phyloP scores from a whole-genome alignment of 2,329 filamentous ascomycete species.

The Blastomyces emzantsi region DNA sequence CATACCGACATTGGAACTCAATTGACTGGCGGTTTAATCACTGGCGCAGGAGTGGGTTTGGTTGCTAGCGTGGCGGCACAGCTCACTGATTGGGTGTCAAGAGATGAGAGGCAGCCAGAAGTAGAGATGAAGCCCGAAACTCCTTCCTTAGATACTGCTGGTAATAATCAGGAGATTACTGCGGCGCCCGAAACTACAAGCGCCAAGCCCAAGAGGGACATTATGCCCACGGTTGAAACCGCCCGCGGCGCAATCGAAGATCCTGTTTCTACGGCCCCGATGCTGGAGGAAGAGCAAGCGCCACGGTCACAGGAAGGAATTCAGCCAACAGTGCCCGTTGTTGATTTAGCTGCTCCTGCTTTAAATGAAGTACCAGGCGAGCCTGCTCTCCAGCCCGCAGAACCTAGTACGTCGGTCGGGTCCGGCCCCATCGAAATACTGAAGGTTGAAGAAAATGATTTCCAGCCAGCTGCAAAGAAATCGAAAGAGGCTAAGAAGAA shows the following conservation, averaged over 20 bases:
- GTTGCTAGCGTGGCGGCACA: not conserved
- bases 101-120: not conserved
- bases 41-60: constrained; percentile 5
- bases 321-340: constrained; percentile 7
- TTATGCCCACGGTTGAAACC: not conserved
- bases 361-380: constrained; percentile 8
- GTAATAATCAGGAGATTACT: not conserved
- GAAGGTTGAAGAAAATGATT: constrained; percentile 12
- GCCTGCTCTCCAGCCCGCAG: constrained; percentile 6
- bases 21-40: not conserved
- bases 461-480: constrained; percentile 17
- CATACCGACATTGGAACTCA: constrained; percentile 11
- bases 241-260: not conserved
- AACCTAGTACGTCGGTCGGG: not conserved
- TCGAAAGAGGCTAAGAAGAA: constrained; percentile 24
- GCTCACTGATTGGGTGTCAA: not conserved
- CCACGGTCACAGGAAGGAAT: not conserved
- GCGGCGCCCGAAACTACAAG: not conserved
- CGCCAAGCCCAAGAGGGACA: not conserved
- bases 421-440: not conserved
- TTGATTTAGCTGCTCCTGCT: not conserved
- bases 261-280: not conserved
- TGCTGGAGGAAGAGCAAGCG: not conserved
- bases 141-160: not conserved
- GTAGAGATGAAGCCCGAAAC: not conserved